Conservation (phyloP, 2,329 filamentous ascomycete genomes). For the Chaetothyriales sp. region DNA sequence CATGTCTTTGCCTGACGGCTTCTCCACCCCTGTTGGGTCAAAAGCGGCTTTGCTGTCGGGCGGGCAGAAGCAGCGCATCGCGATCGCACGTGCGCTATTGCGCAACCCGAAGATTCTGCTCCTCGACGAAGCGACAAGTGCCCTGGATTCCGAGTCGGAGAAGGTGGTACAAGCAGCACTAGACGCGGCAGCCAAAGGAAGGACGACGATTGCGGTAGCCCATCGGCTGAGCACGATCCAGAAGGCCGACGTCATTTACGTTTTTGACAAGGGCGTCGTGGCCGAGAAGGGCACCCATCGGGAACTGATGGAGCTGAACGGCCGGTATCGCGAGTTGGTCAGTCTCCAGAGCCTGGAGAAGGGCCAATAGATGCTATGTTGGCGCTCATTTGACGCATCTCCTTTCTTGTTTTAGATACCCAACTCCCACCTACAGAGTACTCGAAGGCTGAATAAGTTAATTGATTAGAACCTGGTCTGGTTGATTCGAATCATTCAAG, state of each 20-base stretch:
- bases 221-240: constrained; percentile 87
- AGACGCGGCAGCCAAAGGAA: constrained; percentile 65
- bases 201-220: constrained; percentile 87
- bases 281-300: constrained; percentile 71
- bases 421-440: background rate
- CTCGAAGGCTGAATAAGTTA: background rate
- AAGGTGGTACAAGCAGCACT: constrained; percentile 52
- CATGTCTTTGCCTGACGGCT: constrained; percentile 67
- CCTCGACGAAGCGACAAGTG: constrained; percentile 58
- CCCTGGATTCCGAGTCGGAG: constrained; percentile 35
- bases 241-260: constrained; percentile 86
- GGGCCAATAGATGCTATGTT: constrained; percentile 18
- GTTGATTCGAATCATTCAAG: too few species aligned
- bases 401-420: background rate
- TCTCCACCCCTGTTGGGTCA: constrained; percentile 70
- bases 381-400: background rate
- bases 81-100: constrained; percentile 78
- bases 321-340: constrained; percentile 63
- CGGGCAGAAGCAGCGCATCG: constrained; percentile 88
- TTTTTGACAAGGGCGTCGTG: constrained; percentile 80
- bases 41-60: constrained; percentile 77
- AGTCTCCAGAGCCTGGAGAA: constrained; percentile 65
- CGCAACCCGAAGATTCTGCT: constrained; percentile 80
- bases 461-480: background rate
- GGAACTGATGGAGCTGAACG: constrained; percentile 45